Percentiles rank a stretch among this genome's conserved stretches.
These are phyloP conservation scores for Allantophomopsis lycopodina DNA, from an alignment of 2,329 filamentous ascomycete species.

Conservation along the genomic window DNA sequence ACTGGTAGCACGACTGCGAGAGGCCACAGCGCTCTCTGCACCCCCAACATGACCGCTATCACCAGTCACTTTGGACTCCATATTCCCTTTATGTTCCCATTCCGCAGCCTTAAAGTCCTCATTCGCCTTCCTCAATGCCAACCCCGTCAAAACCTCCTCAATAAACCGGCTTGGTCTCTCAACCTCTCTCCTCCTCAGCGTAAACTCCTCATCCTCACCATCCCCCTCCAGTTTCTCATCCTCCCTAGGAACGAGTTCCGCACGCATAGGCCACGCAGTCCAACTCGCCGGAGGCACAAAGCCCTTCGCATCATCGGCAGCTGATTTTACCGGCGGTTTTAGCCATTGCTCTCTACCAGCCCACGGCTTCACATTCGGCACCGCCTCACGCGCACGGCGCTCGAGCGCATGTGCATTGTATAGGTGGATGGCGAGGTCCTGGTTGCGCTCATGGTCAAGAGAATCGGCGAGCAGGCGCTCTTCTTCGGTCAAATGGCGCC, in stretches of 20 bases:
- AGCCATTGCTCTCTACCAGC: conserved; percentile 22
- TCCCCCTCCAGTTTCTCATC: conserved; percentile 34
- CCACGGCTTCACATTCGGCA: conserved; percentile 15
- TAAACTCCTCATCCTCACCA: conserved; percentile 36
- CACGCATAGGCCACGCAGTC: conserved; percentile 75
- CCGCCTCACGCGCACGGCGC: conserved; percentile 19
- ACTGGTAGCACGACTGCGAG: no score
- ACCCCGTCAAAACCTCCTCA: conserved; percentile 56
- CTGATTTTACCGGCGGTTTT: conserved; percentile 3
- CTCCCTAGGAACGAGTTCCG: conserved; percentile 43
- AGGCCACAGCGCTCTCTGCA: no score
- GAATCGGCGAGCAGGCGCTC: conserved; percentile 51
- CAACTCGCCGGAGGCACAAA: conserved; percentile 48
- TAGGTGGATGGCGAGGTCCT: conserved; percentile 62
- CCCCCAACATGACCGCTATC: background rate
- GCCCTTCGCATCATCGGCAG: conserved; percentile 10
- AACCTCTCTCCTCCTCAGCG: conserved; percentile 28
- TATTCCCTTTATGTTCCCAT: conserved; percentile 10
- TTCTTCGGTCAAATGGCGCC: conserved; percentile 45
- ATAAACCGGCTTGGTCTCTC: conserved; percentile 44
- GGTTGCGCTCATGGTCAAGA: conserved; percentile 46
- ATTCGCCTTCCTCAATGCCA: conserved; percentile 54
- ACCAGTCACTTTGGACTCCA: no score
- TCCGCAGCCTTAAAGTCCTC: conserved; percentile 37
- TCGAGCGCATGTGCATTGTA: conserved; percentile 67